Conservation (phyloP, 768 basidiomycete species). For the Ephemerocybe angulata region DNA sequence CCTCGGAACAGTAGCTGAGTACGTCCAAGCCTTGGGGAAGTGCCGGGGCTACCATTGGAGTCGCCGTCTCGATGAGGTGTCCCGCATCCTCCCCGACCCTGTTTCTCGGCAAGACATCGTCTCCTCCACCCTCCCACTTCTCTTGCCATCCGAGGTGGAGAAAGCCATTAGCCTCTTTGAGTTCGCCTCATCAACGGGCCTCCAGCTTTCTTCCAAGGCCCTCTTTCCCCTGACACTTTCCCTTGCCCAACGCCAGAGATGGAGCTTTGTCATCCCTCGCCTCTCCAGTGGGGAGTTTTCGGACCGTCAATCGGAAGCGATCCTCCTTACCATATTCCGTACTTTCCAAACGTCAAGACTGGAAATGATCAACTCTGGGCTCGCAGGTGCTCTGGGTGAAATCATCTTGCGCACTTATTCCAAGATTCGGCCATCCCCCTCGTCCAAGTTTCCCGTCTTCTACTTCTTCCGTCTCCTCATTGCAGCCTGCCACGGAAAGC, state of each 20-base stretch:
- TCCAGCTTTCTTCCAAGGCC: constrained; percentile 20
- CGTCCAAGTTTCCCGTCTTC: constrained; percentile 43
- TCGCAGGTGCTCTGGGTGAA: constrained; percentile 32
- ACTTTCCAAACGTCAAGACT: constrained; percentile 32
- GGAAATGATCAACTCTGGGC: constrained; percentile 23
- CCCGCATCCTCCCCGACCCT: neutral
- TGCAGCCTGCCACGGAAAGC: constrained; percentile 30
- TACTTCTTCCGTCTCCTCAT: constrained; percentile 42
- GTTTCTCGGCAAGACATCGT: neutral
- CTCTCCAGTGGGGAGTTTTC: constrained; percentile 31
- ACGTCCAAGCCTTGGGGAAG: neutral
- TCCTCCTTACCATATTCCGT: constrained; percentile 37
- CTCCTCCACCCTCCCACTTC: constrained; percentile 9
- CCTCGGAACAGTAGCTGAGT: neutral
- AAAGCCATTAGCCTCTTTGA: constrained; percentile 32
- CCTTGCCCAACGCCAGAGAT: constrained; percentile 26
- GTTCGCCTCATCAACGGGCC: constrained; percentile 22
- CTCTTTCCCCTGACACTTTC: constrained; percentile 29
- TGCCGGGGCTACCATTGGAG: neutral
- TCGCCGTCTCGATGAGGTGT: neutral
- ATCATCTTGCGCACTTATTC: constrained; percentile 35
- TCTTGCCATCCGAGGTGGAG: constrained; percentile 25
- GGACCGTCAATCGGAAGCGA: constrained; percentile 27
- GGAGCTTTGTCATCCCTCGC: constrained; percentile 30
- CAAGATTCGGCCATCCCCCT: constrained; percentile 24